Evolutionary conservation across 306 rosid species (phyloP).

Genomic region (Trichosanthes truncata): DNA sequence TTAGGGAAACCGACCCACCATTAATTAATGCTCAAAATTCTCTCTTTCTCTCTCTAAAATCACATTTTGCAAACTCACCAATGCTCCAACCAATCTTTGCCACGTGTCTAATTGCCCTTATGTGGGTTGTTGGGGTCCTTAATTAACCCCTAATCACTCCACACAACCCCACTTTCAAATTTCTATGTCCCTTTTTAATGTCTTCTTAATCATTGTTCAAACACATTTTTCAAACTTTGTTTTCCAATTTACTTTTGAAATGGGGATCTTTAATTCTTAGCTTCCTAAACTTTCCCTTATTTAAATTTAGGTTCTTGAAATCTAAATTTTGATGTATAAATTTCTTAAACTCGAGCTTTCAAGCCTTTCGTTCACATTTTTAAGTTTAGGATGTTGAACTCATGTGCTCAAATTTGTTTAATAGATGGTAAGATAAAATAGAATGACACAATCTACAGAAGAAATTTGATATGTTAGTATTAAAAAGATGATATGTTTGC

Average conservation of each 20-base stretch:
- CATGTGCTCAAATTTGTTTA: no score
- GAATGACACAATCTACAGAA: no score
- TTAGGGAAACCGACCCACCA: conserved; percentile 3
- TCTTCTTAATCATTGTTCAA: not conserved
- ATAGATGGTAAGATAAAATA: no score
- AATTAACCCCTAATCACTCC: conserved; percentile 3
- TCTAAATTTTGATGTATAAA: no score
- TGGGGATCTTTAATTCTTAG: not conserved
- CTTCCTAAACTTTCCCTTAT: not conserved
- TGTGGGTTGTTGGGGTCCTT: not conserved
- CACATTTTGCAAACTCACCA: not conserved
- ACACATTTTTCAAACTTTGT: not conserved
- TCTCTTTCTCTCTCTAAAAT: not conserved
- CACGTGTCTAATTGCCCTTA: not conserved
- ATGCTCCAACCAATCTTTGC: not conserved
- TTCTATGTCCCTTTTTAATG: not conserved
- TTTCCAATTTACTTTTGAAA: not conserved
- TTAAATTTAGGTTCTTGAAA: not conserved
- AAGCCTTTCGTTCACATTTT: no score
- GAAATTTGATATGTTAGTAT: no score
- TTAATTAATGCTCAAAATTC: not conserved
- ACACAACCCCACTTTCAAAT: not conserved
- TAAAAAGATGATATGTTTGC: no score
- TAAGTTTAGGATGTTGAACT: no score
- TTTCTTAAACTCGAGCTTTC: no score